Evolutionary conservation across 306 rosid species (phyloP).

Genomic region (Fragaria ananassa): DNA sequence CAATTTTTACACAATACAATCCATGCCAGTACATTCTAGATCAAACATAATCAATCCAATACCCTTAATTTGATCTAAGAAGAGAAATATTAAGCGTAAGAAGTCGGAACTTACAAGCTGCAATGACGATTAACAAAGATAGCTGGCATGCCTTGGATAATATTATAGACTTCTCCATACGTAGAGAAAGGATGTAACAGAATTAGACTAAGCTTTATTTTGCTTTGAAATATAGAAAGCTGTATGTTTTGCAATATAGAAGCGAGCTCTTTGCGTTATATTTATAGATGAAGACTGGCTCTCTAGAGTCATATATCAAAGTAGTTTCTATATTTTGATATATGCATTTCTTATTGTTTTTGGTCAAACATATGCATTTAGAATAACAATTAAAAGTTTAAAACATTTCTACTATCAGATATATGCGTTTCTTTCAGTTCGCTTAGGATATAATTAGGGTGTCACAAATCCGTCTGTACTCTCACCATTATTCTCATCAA

Average conservation of each 20-base stretch:
- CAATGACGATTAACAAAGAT: neutral
- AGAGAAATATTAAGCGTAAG: neutral
- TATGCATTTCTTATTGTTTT: neutral
- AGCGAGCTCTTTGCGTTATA: neutral
- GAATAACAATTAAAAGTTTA: neutral
- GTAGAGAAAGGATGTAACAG: neutral
- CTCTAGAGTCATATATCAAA: neutral
- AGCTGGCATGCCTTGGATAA: neutral
- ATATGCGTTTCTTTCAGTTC: too few species aligned
- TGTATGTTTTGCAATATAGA: neutral
- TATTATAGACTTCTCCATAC: neutral
- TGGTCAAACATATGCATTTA: neutral
- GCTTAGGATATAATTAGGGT: too few species aligned
- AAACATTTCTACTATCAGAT: too few species aligned
- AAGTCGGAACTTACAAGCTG: neutral
- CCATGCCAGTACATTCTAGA: too few species aligned
- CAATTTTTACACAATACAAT: too few species aligned
- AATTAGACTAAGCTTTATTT: neutral
- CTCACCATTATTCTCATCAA: too few species aligned
- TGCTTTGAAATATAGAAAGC: neutral
- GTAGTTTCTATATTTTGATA: neutral
- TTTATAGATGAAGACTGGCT: neutral
- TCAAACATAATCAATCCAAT: neutral
- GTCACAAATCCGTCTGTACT: too few species aligned
- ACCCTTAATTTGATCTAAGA: too few species aligned